Base-by-base conservation (phyloP, 257 asterid genomes). In the Nicotiana knightiana region DNA sequence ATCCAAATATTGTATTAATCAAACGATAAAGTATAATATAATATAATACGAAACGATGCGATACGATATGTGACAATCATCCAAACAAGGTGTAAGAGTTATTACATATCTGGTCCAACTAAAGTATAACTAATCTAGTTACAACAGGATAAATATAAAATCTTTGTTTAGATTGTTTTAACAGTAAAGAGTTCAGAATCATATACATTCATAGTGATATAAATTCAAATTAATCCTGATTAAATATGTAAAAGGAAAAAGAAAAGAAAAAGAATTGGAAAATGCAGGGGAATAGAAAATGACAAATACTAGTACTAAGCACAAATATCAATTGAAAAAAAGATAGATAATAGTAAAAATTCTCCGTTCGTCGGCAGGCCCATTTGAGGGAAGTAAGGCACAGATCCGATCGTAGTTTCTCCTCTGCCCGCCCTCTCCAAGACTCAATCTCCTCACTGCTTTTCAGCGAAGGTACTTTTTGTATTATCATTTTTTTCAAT, bases 341-440 rank as follows among this genome's bases (percentile, higher is more conserved):
- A 39, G 17, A 39, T 17, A 26, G 17, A 12, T 51, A 51, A 10
- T 51, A 51, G 17, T 10, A 30, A 46, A 73, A 48, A 3, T 48
- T 48, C 15, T 6, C 15, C 15, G 5, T n/a, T 48, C 43, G 39
- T 73, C 62, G 26, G 43, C 21, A 73, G 79, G 10, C 5, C 79
- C 37, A 73, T 48, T 57, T 57, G n/a, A 17, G 63, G 18, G 24
- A 5, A 17, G 5, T 73, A 48, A 26, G 62, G 1, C 83, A 67
- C 76, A 63, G 83, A 80, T 81, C 83, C 77, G 78, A 32, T 81
- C 77, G 21, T 65, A 55, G 4, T 65, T 37, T 67, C 68, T 4
- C 5, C 12, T 77, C 51, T 32, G 53, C 46, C 51, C 55, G 28
- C 53, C 32, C 82, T 26, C 37, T 13, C 1, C 30, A 61, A 28